A percentile compares a stretch with the other conserved stretches of the same genome.
phyloP scores from a whole-genome alignment of 2,329 filamentous ascomycete species.

The Zymoseptoria passerinii region DNA sequence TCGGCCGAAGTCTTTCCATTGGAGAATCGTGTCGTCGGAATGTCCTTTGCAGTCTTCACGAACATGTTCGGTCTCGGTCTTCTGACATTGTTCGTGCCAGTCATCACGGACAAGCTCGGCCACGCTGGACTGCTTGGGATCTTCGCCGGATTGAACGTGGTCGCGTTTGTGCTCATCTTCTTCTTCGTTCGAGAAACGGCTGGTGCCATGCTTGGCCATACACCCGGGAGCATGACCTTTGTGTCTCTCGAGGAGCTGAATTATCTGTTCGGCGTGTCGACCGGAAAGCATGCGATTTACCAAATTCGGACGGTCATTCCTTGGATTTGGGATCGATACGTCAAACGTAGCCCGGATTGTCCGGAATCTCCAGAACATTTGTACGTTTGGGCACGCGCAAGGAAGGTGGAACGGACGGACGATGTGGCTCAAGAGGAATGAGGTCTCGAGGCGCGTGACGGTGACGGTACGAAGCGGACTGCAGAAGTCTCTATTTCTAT shows the following conservation, averaged over 20 bases:
- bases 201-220: conserved; percentile 15
- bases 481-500: not conserved
- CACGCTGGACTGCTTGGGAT: conserved; percentile 22
- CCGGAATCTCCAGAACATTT: conserved; percentile 2
- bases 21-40: conserved; percentile 57
- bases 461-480: not conserved
- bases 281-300: conserved; percentile 7
- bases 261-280: conserved; percentile 23
- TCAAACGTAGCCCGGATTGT: not conserved
- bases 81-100: conserved; percentile 24
- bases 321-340: conserved; percentile 8
- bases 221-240: conserved; percentile 15
- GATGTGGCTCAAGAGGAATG: not conserved
- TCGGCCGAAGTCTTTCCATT: conserved; percentile 63
- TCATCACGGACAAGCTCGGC: conserved; percentile 12
- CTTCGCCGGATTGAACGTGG: conserved; percentile 24
- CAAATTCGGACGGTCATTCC: conserved; percentile 7
- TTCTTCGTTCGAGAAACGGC: conserved; percentile 28
- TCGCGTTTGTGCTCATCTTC: conserved; percentile 26
- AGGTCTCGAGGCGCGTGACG: not conserved
- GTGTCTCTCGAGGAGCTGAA: conserved; percentile 27
- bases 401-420: not conserved
- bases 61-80: conserved; percentile 26
- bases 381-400: conserved; percentile 1
- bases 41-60: conserved; percentile 56